Base-by-base conservation (phyloP, 192 early-diverging fungal species). In the Coemansia biformis region DNA sequence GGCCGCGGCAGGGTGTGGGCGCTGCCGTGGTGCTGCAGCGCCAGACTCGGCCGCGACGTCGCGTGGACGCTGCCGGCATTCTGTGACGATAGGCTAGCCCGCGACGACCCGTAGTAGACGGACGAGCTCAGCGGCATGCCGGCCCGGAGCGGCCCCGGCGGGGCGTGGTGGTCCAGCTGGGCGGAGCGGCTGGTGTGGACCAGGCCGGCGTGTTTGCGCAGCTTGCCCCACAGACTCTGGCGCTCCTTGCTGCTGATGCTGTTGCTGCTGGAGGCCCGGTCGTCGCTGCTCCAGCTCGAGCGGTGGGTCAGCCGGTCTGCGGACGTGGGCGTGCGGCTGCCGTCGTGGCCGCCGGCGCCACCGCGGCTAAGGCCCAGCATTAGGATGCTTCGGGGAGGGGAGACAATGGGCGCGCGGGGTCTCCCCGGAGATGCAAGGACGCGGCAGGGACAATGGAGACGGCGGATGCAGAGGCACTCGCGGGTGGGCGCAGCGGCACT, bases 251-350 rank as follows among this genome's bases (percentile, higher is more conserved):
- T 63, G 33, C 43, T 54, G 16, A 43, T 39, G 23, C 62, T 64
- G 57, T 46, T 53, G 63, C 54, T 66, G 58, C 62, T 66, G 18
- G 52, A 56, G 5, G 46, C 14, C 28, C 57, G 69, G 30, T 61
- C 58, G 58, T 73, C 69, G 58, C 69, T 73, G 58, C 69, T 58
- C 63, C 69, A 73, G 63, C 69, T 73, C 35, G 61, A 54, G 8
- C 63, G 63, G 30, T 38, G 51, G 7, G 38, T 15, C 11, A 54
- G 38, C 19, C 43, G 29, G 34, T 72, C 57, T 2, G 10, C 46
- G 21, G 39, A 33, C 14, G 28, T 37, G 23, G 33, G 29, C 42
- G 37, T 14, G 43, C 11, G 26, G 43, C 13, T 11, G 10, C 37
- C 26, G 43, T 32, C 37, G 23, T 39, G 30, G 29, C 29, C 8